Percentiles rank a stretch among this genome's conserved stretches.
phyloP scores from a whole-genome alignment of 2,329 filamentous ascomycete species.

The Dothideomycetes sp. region DNA sequence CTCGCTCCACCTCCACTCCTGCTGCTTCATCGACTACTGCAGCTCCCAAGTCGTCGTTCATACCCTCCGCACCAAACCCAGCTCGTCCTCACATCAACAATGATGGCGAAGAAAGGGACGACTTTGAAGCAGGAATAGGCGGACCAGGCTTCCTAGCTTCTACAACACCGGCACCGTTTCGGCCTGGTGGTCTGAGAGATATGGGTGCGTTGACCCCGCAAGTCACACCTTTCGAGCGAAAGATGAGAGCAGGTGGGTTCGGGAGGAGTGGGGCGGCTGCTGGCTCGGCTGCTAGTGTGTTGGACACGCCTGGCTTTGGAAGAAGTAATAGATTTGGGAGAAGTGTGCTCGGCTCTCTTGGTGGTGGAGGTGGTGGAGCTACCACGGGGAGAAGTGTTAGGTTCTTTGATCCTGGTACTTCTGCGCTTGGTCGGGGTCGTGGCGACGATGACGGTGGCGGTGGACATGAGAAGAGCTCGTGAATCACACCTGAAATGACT shows the following conservation, averaged over 20 bases:
- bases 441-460: conserved; percentile 1
- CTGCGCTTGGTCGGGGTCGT: background rate
- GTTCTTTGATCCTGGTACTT: conserved; percentile 9
- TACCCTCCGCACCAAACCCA: too few relatives aligned
- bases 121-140: background rate
- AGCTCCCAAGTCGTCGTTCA: too few relatives aligned
- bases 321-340: conserved; percentile 11
- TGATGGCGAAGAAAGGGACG: conserved; percentile 6
- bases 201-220: conserved; percentile 19
- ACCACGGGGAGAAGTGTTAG: conserved; percentile 16
- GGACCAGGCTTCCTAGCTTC: background rate
- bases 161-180: conserved; percentile 8
- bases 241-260: conserved; percentile 23
- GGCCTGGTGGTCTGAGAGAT: conserved; percentile 6
- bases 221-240: conserved; percentile 27
- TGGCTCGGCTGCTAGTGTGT: conserved; percentile 6
- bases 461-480: background rate
- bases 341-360: conserved; percentile 12
- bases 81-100: too few relatives aligned
- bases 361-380: conserved; percentile 5
- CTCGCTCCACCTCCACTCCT: background rate
- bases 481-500: background rate
- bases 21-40: too few relatives aligned
- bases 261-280: conserved; percentile 3
- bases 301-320: conserved; percentile 8